Evolutionary conservation across 306 rosid genomes (phyloP), one percentile per base, ranked within the genome.

Genomic region (Clitoria ternatea): DNA sequence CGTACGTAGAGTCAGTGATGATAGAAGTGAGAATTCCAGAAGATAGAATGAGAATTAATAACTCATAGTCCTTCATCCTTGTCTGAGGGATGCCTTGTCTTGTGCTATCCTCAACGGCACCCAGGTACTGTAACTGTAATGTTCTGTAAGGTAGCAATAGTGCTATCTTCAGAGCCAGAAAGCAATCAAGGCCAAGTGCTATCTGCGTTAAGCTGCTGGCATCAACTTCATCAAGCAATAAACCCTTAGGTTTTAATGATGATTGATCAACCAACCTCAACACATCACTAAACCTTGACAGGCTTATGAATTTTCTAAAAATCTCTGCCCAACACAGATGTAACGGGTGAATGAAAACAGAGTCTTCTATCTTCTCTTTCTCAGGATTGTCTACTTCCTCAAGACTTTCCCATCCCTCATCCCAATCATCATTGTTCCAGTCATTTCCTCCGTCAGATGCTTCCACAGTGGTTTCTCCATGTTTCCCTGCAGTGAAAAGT

Each of bases 371-470:
- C 60, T 66, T 84, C 69, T 84, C 88, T 68, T 84, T 80, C 77
- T 79, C 87, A 5, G 72, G 73, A 53, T 79, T 81, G 63, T 85
- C 91, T 32, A 69, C 61, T 61, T 87, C 97, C 83, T 89, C 96
- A 53, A 94, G 92, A 77, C 87, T 94, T 80, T 94, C 99, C 99
- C 99, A 94, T 52, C 97, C 96, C 72, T 94, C 99, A 6, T 94
- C 97, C 99, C 99, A 94, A 73, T 77, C 80, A 76, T 94, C 96
- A 67, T n/a, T 76, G 68, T 61, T 81, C 99, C 99, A 94, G 77
- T 81, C 89, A 82, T 87, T 87, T 71, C 86, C 95, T 70, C 77
- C 79, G 24, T 78, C 93, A 68, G 86, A 49, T 68, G 74, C 81
- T 80, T 83, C 87, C 23, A 61, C 82, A 65, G 86, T 63, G 77